Percentiles rank a stretch among this genome's conserved stretches.
These are phyloP conservation scores for Myriosclerotinia duriaeana DNA, from an alignment of 2,329 filamentous ascomycete species.

Conservation along the genomic window DNA sequence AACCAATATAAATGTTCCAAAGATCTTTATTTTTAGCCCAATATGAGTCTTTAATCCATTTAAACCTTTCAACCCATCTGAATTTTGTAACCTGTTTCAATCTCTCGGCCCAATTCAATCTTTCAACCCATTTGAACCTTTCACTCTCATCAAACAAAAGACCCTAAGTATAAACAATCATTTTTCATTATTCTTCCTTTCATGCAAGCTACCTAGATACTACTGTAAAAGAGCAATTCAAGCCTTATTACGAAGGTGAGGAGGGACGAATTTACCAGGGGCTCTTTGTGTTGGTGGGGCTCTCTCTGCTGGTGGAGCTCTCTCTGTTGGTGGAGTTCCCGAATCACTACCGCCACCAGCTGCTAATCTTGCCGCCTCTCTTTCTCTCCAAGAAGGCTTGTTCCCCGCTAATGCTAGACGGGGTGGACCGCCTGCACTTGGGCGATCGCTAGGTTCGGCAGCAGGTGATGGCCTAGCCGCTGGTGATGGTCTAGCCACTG, in stretches of 20 bases:
- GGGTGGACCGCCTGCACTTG: conserved; percentile 49
- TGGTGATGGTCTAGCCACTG: too few relatives aligned
- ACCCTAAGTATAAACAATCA: too few relatives aligned
- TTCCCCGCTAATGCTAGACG: conserved; percentile 54
- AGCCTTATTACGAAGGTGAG: conserved; percentile 45
- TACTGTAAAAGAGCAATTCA: not conserved
- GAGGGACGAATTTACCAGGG: conserved; percentile 59
- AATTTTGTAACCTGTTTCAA: too few relatives aligned
- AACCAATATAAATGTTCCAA: too few relatives aligned
- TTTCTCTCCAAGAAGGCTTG: conserved; percentile 58
- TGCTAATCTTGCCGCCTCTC: conserved; percentile 51
- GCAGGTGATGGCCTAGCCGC: conserved; percentile 24
- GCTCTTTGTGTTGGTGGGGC: conserved; percentile 46
- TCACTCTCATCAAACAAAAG: too few relatives aligned
- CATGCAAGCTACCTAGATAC: too few relatives aligned
- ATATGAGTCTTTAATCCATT: too few relatives aligned
- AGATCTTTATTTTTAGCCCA: too few relatives aligned
- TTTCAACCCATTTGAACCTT: too few relatives aligned
- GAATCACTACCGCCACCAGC: conserved; percentile 32
- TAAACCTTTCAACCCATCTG: too few relatives aligned
- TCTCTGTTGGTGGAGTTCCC: not conserved
- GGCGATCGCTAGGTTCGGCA: conserved; percentile 46
- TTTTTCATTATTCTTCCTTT: too few relatives aligned
- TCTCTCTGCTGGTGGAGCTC: not conserved
- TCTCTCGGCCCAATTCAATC: too few relatives aligned